Base-by-base conservation (phyloP, 768 basidiomycete species). In the Trametes cingulata region DNA sequence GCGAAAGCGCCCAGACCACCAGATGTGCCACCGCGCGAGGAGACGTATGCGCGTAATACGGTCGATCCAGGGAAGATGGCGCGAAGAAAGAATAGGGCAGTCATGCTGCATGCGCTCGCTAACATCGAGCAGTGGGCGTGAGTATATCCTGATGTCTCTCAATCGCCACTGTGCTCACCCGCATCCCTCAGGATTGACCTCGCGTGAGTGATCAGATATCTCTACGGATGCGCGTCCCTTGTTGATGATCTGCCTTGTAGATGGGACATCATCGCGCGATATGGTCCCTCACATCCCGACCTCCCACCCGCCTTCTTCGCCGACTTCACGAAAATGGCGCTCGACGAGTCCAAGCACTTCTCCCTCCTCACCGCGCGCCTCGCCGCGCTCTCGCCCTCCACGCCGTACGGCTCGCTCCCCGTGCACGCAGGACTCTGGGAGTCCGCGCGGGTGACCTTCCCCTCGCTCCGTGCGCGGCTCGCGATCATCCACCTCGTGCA, bases 71-170 rank as follows among this genome's bases (percentile, higher is more conserved):
- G 75, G 0, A 85, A 87, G 65, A 77, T 86, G 15, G 80, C 78
- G 43, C 85, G 76, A 58, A 74, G 85, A 45, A 86, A 85, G 72
- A 90, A 82, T 62, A 74, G 86, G 24, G 84, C 86, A 0, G 82
- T 85, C 13, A 90, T 92, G 87, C 73, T 93, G 8, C 91, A 92
- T 72, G 88, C 91, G 1, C 73, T 93, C 1, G 91, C 91, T 0
- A 91, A 91, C 68, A 91, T 94, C 52, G 91, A 93, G 66, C 91
- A 91, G 71, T 94, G 90, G 88, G 92, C 92, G 82, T 89, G 65
- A 82, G 88, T 85, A 19, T 8, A n/a, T 7, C 20, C 17, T 37
- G 0, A n/a, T n/a, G 25, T 8, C 17, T 25, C 19, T 15, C 12
- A 17, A 33, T 39, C n/a, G 20, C 17, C 37, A n/a, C 7, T 5